Base-by-base conservation (phyloP, 208 protist species). In the Leptomonas pyrrhocoris region DNA sequence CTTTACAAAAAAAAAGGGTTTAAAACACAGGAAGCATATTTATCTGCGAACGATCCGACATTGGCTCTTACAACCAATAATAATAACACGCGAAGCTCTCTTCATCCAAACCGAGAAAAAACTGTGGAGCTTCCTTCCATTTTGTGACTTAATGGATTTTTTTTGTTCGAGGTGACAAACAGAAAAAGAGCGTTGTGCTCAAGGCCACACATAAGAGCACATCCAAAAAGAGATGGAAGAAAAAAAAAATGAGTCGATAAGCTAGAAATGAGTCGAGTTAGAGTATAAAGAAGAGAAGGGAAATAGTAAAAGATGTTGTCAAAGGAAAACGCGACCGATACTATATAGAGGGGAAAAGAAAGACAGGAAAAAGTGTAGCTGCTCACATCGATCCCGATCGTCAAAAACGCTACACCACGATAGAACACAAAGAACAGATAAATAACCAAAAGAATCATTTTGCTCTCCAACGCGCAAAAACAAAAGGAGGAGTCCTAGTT, bases 241-340 rank as follows among this genome's bases (percentile, higher is more conserved):
- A 38, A 36, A 55, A 65, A 68, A 62, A 27, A 19, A 16, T n/a
- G 36, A 72, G 13, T 27, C 54, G 46, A 60, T 3, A 69, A 70
- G 6, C 15, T n/a, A 56, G 45, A 62, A 36, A 46, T 19, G 55
- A 60, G 27, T 43, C 27, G 45, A 15, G 27, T 11, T 38, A 43
- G 57, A 66, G 16, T 34, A 36, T 21, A 38, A 58, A 43, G 23
- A 42, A 55, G 19, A 58, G 45, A 64, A 13, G n/a, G 31, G 9
- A 38, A 49, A 28, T 46, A 27, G 30, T 21, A 18, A 58, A 36
- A 59, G 30, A 7, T 50, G 50, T 30, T 42, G 53, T 42, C 46
- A 49, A 59, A 19, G 46, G 43, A 61, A 49, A 15, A 64, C 27
- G n/a, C 34, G 48, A 68, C 8, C 27, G 36, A 50, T 48, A 50